Evolutionary conservation across 306 rosid species (phyloP), one percentile per base, ranked within the genome.

Genomic region (Quercus aquifolioides): DNA sequence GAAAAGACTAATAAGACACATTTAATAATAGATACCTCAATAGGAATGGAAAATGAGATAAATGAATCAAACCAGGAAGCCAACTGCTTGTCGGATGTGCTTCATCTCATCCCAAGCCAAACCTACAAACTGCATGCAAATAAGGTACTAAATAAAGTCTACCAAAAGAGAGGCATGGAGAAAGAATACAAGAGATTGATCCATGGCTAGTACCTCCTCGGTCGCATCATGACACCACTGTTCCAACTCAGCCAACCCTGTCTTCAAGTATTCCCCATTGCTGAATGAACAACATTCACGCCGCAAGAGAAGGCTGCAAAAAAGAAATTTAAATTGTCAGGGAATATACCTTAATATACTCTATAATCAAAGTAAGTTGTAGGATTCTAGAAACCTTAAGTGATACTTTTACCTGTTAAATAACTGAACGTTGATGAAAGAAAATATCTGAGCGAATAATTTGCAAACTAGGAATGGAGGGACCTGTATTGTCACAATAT

Each of bases 261-360:
- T 84, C 85, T 96, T 93, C 63, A 96, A 93, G 63, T 91, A 96
- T 82, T 96, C 99, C 55, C 99, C 99, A n/a, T 96, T 96, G 88
- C 99, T 96, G 92, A 96, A 96, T 10, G 99, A 96, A 89, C 99
- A 96, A 80, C 99, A 96, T 93, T 96, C 99, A 0, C 98, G 99
- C 76, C 98, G 92, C 96, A 96, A 86, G 82, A 96, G 90, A 86
- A 96, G 98, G 85, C 99, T 96, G 89, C 92, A 84, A 72, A 12
- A 77, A 46, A 23, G 11, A 41, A 83, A 56, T 6, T 1, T 49
- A 49, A 49, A 49, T 10, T 49, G 54, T 49, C 54, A 49, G 54
- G 17, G 54, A 49, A 49, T 49, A 49, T 49, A 11, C 15, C 15
- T 12, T 12, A 49, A 12, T 12, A 49, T 49, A 49, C 17, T 49